phyloP scores from a whole-genome alignment of 202 grass and related monocot species.

The Saccharum hybrid region DNA sequence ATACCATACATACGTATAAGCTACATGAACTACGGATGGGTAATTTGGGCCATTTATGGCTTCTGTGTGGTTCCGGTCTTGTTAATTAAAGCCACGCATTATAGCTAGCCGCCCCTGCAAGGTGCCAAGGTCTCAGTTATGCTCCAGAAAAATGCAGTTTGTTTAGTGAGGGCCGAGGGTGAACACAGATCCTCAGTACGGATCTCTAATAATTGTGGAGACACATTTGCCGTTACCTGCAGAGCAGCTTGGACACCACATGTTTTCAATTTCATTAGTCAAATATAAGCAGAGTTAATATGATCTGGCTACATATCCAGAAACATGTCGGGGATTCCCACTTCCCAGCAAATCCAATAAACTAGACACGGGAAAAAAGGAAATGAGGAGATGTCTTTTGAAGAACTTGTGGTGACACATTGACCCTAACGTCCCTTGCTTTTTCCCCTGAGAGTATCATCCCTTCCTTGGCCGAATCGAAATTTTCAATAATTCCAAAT shows the following conservation, averaged over 20 bases:
- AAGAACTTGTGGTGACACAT: too few relatives aligned
- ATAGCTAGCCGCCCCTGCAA: not conserved
- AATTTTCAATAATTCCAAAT: too few relatives aligned
- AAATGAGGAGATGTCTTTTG: too few relatives aligned
- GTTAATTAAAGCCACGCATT: constrained; percentile 31
- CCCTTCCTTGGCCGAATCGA: too few relatives aligned
- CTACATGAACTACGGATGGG: too few relatives aligned
- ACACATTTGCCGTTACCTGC: constrained; percentile 1
- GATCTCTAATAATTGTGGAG: constrained; percentile 27
- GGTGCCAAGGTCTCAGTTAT: not conserved
- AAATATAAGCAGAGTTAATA: not conserved
- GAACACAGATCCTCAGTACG: not conserved
- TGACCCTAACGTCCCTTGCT: too few relatives aligned
- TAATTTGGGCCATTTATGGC: not conserved
- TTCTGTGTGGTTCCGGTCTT: constrained; percentile 1
- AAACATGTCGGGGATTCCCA: not conserved
- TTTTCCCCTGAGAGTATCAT: too few relatives aligned
- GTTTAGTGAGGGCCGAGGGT: not conserved
- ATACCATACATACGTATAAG: too few relatives aligned
- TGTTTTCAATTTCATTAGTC: not conserved
- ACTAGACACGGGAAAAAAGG: not conserved
- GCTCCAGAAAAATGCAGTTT: not conserved
- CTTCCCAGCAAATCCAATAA: not conserved
- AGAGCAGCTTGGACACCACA: not conserved
- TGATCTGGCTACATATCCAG: not conserved